Base-by-base conservation (phyloP, 768 basidiomycete species). In the Cyathus striatus region DNA sequence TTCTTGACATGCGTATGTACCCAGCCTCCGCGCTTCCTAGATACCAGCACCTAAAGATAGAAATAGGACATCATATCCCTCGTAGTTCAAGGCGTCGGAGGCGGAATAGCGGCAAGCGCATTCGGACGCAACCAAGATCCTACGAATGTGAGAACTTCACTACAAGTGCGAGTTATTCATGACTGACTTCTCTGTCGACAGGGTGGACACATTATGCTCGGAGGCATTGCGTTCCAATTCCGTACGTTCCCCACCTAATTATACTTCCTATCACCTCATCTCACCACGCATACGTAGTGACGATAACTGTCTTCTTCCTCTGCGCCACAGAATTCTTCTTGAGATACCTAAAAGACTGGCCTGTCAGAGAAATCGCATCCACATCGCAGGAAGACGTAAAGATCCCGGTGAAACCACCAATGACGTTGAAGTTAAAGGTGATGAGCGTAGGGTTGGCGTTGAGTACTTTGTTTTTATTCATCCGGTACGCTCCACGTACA, bases 21-120 rank as follows among this genome's bases (percentile, higher is more conserved):
- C 23, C 18, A 21, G n/a, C n/a, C n/a, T n/a, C 9, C 24, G n/a
- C 16, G 1, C 3, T n/a, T 30, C 9, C 3, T 13, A 23, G 5
- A 23, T 18, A 26, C 13, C 24, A 37, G 20, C 30, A 6, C 13
- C 22, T 5, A 23, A 14, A 17, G 14, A 6, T 0, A 2, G 12
- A 9, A 24, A 18, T 7, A 63, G 60, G 81, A 83, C 51, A 49
- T 79, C 24, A 46, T 75, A 13, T 70, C 78, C 12, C 64, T 83
- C 9, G 53, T 75, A 22, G 62, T 82, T 4, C 81, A 84, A 61
- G 79, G 70, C 5, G 52, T 65, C 13, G 80, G 81, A 36, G 81
- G 79, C 23, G 79, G 66, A 0, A 48, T 63, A 4, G 79, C 80
- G 1, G 60, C 69, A 1, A 49, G 54, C 5, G 66, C 57, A 10